These are phyloP conservation scores for Emericellopsis atlantica DNA, from an alignment of 2,329 filamentous ascomycete genomes.

Conservation along the genomic window DNA sequence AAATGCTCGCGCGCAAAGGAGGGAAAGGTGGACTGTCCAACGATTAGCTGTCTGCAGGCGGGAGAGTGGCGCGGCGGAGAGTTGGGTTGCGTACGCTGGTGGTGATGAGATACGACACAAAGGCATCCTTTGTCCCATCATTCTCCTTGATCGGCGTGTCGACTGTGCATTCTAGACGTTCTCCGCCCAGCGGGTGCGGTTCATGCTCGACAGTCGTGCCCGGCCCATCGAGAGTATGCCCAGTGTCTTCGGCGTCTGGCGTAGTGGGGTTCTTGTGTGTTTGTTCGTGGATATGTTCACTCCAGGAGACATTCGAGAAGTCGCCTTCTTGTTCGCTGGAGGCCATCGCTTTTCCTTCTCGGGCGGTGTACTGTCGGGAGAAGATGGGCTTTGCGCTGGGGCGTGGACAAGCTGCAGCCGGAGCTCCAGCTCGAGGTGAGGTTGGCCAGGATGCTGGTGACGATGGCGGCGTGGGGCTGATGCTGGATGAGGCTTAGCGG, in stretches of 20 bases:
- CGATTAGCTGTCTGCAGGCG: constrained; percentile 1
- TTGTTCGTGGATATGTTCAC: constrained; percentile 38
- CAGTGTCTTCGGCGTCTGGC: constrained; percentile 12
- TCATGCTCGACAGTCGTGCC: constrained; percentile 39
- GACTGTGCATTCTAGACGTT: constrained; percentile 74
- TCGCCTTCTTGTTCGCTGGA: constrained; percentile 39
- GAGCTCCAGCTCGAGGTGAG: not conserved
- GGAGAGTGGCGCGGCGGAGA: not conserved
- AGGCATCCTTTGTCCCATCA: constrained; percentile 91
- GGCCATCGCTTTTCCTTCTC: too few species aligned
- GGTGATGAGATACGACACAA: constrained; percentile 89
- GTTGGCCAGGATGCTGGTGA: not conserved
- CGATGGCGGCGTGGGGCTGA: too few species aligned
- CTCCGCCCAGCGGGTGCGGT: constrained; percentile 52
- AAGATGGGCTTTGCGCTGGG: too few species aligned
- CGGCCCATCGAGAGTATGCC: constrained; percentile 27
- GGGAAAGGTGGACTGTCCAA: constrained; percentile 71
- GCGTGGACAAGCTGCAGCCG: too few species aligned
- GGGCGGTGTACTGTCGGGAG: too few species aligned
- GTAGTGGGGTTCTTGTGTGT: constrained; percentile 3
- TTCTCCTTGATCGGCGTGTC: constrained; percentile 84
- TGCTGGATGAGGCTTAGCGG: too few species aligned
- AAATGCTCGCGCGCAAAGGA: constrained; percentile 78
- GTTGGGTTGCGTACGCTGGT: constrained; percentile 52
- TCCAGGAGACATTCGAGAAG: constrained; percentile 76